Evolutionary conservation across 495 filamentous ascomycete genomes (phyloP).

Genomic region (Xylaria intraflava): DNA sequence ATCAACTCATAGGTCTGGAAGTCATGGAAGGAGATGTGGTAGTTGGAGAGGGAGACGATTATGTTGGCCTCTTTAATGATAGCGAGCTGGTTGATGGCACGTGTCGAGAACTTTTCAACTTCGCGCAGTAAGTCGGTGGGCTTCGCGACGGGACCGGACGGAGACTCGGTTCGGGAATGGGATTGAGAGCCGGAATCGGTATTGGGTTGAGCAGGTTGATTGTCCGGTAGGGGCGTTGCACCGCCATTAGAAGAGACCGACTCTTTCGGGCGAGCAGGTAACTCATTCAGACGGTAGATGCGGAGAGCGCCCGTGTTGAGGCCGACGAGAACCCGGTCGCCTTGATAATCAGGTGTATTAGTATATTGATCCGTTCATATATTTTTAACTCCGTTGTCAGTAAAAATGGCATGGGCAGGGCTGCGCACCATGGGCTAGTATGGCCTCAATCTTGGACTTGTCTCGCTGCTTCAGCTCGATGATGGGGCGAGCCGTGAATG

Average conservation of each 20-base stretch:
- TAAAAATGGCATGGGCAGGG: not conserved
- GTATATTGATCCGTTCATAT: constrained; percentile 5
- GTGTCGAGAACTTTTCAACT: constrained; percentile 84
- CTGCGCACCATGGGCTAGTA: constrained; percentile 73
- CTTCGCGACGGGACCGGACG: constrained; percentile 34
- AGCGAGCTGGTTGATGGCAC: constrained; percentile 85
- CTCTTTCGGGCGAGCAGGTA: constrained; percentile 15
- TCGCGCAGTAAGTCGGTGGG: constrained; percentile 83
- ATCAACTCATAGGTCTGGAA: constrained; percentile 73
- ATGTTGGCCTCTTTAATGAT: constrained; percentile 90
- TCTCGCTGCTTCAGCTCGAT: constrained; percentile 93
- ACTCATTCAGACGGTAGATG: constrained; percentile 82
- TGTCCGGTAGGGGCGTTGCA: constrained; percentile 1
- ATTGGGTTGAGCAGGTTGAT: not conserved
- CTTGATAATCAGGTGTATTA: constrained; percentile 30
- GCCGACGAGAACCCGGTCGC: constrained; percentile 84
- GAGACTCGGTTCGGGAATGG: constrained; percentile 4
- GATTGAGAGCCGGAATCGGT: not conserved
- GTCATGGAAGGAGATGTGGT: constrained; percentile 80
- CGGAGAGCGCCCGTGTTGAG: constrained; percentile 83
- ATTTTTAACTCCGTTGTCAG: too few species aligned
- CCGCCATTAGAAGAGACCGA: constrained; percentile 11
- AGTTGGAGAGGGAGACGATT: constrained; percentile 84
- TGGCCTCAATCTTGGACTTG: constrained; percentile 91
- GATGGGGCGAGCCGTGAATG: constrained; percentile 91